Base-by-base conservation (phyloP, 192 early-diverging fungal species). In the Gaertneriomyces semiglobifer region DNA sequence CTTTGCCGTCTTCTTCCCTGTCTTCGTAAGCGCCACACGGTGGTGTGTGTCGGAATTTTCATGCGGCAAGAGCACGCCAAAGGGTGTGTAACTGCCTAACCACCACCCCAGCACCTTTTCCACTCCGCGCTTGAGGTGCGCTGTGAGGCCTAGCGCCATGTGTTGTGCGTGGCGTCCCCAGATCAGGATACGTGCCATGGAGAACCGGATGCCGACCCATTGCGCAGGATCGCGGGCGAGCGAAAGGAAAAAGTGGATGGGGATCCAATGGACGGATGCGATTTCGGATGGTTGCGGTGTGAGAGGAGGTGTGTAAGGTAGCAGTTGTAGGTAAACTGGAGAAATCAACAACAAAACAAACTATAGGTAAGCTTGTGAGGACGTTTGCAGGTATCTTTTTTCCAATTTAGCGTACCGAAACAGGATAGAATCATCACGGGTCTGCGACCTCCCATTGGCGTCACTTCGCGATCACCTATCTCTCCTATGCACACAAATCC, bases 241-340 rank as follows among this genome's bases (percentile, higher is more conserved):
- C 19, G 65, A 33, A 19, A 60, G 45, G 48, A 74, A 74, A 44
- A 74, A 62, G 40, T 41, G 50, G 52, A 74, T n/a, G 56, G 66
- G 62, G 8, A 65, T 61, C 73, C 73, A 74, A 50, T 70, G 73
- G 45, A 51, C 50, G 7, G 73, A 74, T 12, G 62, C 62, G 20
- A 74, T 65, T 46, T 74, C 73, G 18, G 40, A 19, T 1, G 48
- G 56, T 5, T n/a, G 40, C 1, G 70, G 73, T 1, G 44, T 58
- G 5, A 70, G 58, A 20, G 68, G 57, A 7, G 73, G 73, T 1
- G 67, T 74, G 33, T 43, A 25, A 6, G 68, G 67, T 16, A 52
- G 20, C 39, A 62, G 46, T 41, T 70, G 73, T 38, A 74, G 51
- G 40, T 71, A 74, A 4, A 74, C 68, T 68, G 25, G n/a, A 11